phyloP scores from a whole-genome alignment of 352 stramenopile genomes.

The Thalassiosira hispida region DNA sequence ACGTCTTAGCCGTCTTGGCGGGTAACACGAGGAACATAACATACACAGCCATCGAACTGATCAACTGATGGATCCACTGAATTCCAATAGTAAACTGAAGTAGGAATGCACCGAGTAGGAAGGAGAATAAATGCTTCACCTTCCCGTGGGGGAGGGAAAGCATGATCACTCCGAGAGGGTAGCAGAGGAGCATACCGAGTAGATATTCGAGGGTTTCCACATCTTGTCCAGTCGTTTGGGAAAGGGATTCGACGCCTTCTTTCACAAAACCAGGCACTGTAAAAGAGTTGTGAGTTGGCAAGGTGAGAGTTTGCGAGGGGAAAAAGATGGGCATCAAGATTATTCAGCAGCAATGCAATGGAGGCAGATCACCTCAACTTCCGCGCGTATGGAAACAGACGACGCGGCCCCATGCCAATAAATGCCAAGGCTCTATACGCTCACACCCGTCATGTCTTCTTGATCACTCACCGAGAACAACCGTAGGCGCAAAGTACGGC shows the following conservation, averaged over 20 bases:
- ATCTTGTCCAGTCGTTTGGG: conserved; percentile 79
- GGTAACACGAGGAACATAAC: conserved; percentile 86
- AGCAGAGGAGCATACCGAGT: conserved; percentile 92
- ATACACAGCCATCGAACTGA: conserved; percentile 91
- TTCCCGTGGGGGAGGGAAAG: conserved; percentile 86
- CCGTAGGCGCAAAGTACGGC: conserved; percentile 67
- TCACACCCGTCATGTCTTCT: no score
- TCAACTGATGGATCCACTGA: conserved; percentile 94
- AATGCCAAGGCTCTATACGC: no score
- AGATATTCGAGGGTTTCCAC: conserved; percentile 88
- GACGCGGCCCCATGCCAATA: no score
- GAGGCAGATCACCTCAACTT: no score
- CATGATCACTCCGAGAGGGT: conserved; percentile 92
- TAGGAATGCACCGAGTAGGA: conserved; percentile 90
- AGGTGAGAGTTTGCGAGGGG: conserved; percentile 12
- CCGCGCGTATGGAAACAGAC: no score
- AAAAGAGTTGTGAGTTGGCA: conserved; percentile 22
- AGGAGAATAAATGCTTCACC: conserved; percentile 92
- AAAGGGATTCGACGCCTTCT: conserved; percentile 58
- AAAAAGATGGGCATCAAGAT: conserved; percentile 12
- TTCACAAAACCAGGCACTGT: conserved; percentile 76
- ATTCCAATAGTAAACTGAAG: conserved; percentile 93
- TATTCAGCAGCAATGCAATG: no score
- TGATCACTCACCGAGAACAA: conserved; percentile 78
- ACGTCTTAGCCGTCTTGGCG: conserved; percentile 72